Evolutionary conservation across 371 early-diverging fungal species (phyloP).

Genomic region (Entomophthora muscae): DNA sequence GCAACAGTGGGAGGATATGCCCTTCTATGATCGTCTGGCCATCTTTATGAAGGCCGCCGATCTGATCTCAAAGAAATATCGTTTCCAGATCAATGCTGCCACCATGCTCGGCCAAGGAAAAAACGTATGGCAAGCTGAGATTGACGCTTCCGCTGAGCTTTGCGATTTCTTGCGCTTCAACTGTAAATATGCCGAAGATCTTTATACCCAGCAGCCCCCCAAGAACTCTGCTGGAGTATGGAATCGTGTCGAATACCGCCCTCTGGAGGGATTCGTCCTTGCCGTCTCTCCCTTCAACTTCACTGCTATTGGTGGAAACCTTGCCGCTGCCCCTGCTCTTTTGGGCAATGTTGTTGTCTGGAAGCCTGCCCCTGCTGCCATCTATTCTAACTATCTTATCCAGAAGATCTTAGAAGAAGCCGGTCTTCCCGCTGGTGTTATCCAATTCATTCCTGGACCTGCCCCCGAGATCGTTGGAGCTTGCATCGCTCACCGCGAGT

Average conservation of each 20-base stretch:
- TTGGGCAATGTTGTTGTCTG: conserved; percentile 95
- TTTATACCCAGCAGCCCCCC: too few relatives aligned
- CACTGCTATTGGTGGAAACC: too few relatives aligned
- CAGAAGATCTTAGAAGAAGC: conserved; percentile 84
- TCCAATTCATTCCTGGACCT: conserved; percentile 91
- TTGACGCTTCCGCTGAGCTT: conserved; percentile 88
- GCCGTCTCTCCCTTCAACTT: conserved; percentile 88
- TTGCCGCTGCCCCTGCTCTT: conserved; percentile 85
- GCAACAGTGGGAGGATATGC: too few relatives aligned
- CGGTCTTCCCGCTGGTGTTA: conserved; percentile 91
- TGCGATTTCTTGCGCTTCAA: too few relatives aligned
- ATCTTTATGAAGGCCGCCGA: conserved; percentile 97
- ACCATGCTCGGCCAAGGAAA: conserved; percentile 98
- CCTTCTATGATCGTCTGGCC: conserved; percentile 82
- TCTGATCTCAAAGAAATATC: conserved; percentile 71
- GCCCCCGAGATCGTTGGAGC: too few relatives aligned
- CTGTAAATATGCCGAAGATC: too few relatives aligned
- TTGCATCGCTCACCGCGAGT: conserved; percentile 72
- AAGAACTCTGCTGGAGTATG: conserved; percentile 73
- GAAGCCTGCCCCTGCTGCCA: too few relatives aligned
- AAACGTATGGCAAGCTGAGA: conserved; percentile 98
- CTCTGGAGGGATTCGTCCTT: conserved; percentile 89
- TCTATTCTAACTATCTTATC: conserved; percentile 80
- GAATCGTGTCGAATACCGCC: conserved; percentile 94
- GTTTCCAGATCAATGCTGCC: conserved; percentile 88